Conservation (phyloP, 306 rosid genomes). For the Trichosanthes cucumerina region DNA sequence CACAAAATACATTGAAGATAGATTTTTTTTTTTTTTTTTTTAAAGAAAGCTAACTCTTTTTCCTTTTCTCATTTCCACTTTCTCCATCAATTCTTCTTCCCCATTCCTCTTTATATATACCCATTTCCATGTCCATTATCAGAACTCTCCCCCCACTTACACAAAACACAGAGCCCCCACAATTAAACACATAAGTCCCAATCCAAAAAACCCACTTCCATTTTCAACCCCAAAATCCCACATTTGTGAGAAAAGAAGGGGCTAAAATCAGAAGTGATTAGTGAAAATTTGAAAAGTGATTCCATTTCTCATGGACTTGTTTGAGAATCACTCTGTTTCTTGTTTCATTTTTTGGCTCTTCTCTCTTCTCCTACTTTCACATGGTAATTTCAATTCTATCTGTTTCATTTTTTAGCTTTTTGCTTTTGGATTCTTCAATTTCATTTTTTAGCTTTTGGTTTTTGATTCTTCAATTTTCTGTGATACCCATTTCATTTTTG, state of each 20-base stretch:
- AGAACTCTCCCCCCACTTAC: not conserved
- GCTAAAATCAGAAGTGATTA: not conserved
- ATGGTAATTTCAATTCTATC: not conserved
- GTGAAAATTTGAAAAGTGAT: not conserved
- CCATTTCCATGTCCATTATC: not conserved
- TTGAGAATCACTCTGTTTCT: not conserved
- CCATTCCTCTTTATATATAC: not conserved
- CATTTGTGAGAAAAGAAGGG: not conserved
- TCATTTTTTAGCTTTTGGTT: not conserved
- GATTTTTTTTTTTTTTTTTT: no score
- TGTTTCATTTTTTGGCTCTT: not conserved
- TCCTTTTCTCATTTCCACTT: not conserved
- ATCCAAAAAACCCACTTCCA: not conserved
- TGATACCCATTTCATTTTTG: not conserved
- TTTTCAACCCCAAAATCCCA: not conserved
- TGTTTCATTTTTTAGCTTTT: not conserved
- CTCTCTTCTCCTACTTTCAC: not conserved
- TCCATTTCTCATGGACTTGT: not conserved
- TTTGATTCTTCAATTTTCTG: not conserved
- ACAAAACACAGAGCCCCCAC: not conserved
- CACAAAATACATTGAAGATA: not conserved
- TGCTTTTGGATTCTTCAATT: not conserved
- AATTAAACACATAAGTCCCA: not conserved
- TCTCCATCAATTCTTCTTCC: not conserved
- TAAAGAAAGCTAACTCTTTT: not conserved